A percentile compares a stretch with the other conserved stretches of the same genome.
phyloP scores from a whole-genome alignment of 2,329 filamentous ascomycete genomes.

The Cercospora sp. region DNA sequence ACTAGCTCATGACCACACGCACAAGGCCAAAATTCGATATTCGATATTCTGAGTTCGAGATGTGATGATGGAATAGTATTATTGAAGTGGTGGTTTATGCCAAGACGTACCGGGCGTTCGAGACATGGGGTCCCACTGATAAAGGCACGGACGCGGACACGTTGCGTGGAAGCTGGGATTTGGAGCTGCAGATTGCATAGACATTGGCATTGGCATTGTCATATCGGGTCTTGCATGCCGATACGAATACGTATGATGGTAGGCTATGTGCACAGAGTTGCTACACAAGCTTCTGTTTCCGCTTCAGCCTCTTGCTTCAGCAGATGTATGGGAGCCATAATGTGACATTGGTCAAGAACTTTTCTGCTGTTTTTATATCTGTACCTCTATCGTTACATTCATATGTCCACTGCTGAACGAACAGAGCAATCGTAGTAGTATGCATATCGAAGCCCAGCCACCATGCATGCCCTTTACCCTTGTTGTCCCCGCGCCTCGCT shows the following conservation, averaged over 20 bases:
- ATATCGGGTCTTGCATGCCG: too few relatives aligned
- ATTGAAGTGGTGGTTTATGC: slow-evolving; percentile 2
- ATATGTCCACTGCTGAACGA: background rate
- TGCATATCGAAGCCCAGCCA: slow-evolving; percentile 2
- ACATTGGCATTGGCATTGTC: too few relatives aligned
- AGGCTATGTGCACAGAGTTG: too few relatives aligned
- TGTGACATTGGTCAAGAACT: background rate
- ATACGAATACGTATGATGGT: too few relatives aligned
- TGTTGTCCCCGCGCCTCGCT: background rate
- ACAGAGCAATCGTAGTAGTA: background rate
- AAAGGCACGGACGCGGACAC: background rate
- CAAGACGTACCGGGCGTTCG: background rate
- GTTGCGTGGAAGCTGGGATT: background rate
- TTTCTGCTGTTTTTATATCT: background rate
- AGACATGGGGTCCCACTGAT: background rate
- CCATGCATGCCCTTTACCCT: background rate
- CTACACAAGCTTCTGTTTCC: too few relatives aligned
- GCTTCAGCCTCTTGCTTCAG: too few relatives aligned
- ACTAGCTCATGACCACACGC: slow-evolving; percentile 6
- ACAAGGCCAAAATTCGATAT: slow-evolving; percentile 8
- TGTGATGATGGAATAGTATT: background rate
- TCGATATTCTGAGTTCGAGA: background rate
- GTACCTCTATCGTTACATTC: slow-evolving; percentile 2
- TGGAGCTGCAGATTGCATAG: background rate
- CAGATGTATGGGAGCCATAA: too few relatives aligned